Evolutionary conservation across 163 green algal genomes (phyloP).

Genomic region (Volvox carteri): DNA sequence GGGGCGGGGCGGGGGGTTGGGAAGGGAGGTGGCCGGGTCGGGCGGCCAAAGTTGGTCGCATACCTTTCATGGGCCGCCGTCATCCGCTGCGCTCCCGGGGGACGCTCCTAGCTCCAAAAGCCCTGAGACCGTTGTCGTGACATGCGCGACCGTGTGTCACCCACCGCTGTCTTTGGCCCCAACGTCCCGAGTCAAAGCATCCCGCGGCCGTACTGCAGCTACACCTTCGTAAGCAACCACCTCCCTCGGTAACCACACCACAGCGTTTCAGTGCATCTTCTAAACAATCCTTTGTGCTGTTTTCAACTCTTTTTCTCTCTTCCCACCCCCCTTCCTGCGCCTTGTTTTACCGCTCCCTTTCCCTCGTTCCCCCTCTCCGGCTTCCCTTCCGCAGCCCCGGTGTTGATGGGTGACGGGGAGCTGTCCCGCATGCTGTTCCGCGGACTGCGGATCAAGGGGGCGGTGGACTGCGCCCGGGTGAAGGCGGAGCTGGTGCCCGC

Average conservation of each 20-base stretch:
- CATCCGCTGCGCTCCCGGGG: too few species aligned
- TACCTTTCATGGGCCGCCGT: too few species aligned
- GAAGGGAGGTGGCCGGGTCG: neutral
- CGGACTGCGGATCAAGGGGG: conserved; percentile 30
- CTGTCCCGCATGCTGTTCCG: conserved; percentile 41
- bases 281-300: neutral
- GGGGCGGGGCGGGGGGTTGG: neutral
- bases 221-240: too few species aligned
- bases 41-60: too few species aligned
- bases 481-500: conserved; percentile 27
- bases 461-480: conserved; percentile 12
- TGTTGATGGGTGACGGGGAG: conserved; percentile 5
- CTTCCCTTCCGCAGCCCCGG: neutral
- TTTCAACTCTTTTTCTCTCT: neutral
- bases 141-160: too few species aligned
- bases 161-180: too few species aligned
- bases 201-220: too few species aligned
- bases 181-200: too few species aligned
- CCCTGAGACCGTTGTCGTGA: too few species aligned
- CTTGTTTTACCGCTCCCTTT: neutral
- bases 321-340: neutral
- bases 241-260: neutral
- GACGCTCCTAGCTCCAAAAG: too few species aligned
- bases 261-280: neutral
- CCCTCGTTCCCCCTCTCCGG: neutral